Evolutionary conservation across 345 rosid genomes (phyloP).

Genomic region (Streptanthus diversifolius): DNA sequence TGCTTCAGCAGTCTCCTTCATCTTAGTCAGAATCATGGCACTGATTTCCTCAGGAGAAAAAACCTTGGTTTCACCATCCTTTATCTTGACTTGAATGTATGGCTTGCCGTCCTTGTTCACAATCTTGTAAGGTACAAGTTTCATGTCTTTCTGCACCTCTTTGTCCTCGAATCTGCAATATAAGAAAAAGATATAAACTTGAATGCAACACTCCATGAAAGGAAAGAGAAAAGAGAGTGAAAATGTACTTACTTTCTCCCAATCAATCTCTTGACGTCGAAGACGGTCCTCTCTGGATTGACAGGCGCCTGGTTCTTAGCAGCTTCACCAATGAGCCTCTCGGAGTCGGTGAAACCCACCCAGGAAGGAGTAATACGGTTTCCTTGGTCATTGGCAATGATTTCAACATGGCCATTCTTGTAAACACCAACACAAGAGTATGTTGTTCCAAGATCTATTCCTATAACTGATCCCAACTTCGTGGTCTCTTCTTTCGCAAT

Average conservation of each 20-base stretch:
- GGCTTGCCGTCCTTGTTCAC: slow-evolving; percentile 94
- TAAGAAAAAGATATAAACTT: background rate
- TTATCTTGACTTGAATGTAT: slow-evolving; percentile 78
- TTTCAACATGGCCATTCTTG: slow-evolving; percentile 94
- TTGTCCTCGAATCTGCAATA: slow-evolving; percentile 74
- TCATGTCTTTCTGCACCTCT: slow-evolving; percentile 92
- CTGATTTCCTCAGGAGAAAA: slow-evolving; percentile 96
- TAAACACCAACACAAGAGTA: slow-evolving; percentile 98
- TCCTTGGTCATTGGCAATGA: slow-evolving; percentile 97
- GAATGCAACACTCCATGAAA: background rate
- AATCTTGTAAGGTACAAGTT: slow-evolving; percentile 86
- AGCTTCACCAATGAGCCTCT: slow-evolving; percentile 95
- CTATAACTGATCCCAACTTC: slow-evolving; percentile 91
- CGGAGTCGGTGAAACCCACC: slow-evolving; percentile 92
- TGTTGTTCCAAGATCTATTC: slow-evolving; percentile 94
- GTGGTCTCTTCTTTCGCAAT: slow-evolving; percentile 57
- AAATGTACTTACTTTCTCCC: slow-evolving; percentile 70
- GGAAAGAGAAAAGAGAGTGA: background rate
- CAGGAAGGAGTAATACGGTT: slow-evolving; percentile 97
- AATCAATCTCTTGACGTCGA: slow-evolving; percentile 90
- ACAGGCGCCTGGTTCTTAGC: slow-evolving; percentile 97
- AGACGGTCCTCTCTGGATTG: slow-evolving; percentile 79
- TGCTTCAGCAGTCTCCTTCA: slow-evolving; percentile 99
- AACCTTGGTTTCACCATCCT: slow-evolving; percentile 94
- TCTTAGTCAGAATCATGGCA: slow-evolving; percentile 84